Base-by-base conservation (phyloP, 2,329 filamentous ascomycete species). In the Pseudogymnoascus sp. region DNA sequence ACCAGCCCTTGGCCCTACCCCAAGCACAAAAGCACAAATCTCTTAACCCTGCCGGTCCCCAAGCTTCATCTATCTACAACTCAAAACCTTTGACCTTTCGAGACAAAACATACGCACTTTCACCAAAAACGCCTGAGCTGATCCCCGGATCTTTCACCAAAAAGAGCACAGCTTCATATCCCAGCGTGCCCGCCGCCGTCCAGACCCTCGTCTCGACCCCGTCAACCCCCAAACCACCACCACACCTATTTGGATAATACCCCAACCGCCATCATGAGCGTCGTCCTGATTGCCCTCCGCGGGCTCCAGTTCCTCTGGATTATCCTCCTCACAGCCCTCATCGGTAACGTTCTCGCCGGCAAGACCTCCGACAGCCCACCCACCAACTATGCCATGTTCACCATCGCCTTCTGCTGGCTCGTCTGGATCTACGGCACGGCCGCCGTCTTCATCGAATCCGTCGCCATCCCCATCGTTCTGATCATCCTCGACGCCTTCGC, bases 321-420 rank as follows among this genome's bases (percentile, higher is more conserved):
- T n/a, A 63, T 74, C 4, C 67, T 75, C 25, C 66, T 68, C 21
- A 70, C 69, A 14, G 69, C 73, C 6, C 63, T 75, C 34, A 65
- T 75, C 28, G 72, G 72, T 14, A 72, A 73, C 41, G 73, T 71
- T 1, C 73, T 75, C 41, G 69, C 67, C 0, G 83, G 88, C 67
- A 86, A 85, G 0, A 83, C 89, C 57, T 84, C 85, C 0, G 81
- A 90, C 1, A 79, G 79, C 0, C 88, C 89, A 57, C 82, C 84
- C 0, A 75, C 80, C 10, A 82, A 85, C 67, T 75, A 69, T 65
- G 80, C 84, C 75, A 88, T 93, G 79, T 93, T 92, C 75, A 84
- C 88, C 68, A 80, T 84, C 37, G 82, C 83, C 0, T 79, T 90
- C 67, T 82, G 82, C 45, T 89, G 89, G 86, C 71, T 92, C 34